Evolutionary conservation across 805 yeast species (phyloP), one percentile per base, ranked within the genome.

Genomic region (Candida railenensis): DNA sequence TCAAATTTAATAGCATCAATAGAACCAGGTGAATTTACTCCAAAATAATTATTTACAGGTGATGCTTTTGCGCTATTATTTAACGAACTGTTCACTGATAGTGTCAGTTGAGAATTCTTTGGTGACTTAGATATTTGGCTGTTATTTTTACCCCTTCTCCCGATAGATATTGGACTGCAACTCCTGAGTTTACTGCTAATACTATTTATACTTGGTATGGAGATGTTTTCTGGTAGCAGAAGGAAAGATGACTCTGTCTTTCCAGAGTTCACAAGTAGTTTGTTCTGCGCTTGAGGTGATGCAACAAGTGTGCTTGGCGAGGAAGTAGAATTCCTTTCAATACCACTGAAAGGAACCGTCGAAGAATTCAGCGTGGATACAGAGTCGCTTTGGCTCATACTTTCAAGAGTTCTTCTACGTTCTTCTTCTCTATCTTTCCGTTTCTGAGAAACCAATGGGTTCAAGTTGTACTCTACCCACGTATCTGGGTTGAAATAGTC

Each of bases 401-500:
- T 25, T 25, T 25, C n/a, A 38, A 21, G 16, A 15, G 21, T 15
- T 32, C 44, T 41, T 28, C 73, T 53, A 5, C 61, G 63, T 15
- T 15, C 33, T 9, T 39, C 39, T 33, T 68, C 73, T 22, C 53
- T 42, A 28, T 52, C 20, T 28, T 54, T 64, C 54, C 72, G 55
- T 50, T 57, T 61, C 45, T 59, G 65, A 28, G 80, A 66, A 1
- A 89, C 94, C 42, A 88, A 67, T 0, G 97, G 97, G 25, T 85
- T 84, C 34, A 90, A 65, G 43, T 83, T 81, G 57, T 85, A 83
- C 51, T 83, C 78, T 8, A 79, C 81, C 97, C 97, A 91, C 14
- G 80, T 79, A 7, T 88, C 76, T 1, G 89, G 86, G 55, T 91
- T 84, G 57, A 86, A 91, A 55, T 79, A 88, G 69, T 91, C 96